A percentile compares a stretch with the other conserved stretches of the same genome.
Conservation (phyloP, 2,329 filamentous ascomycete species). For the Penicillium janthinellum region DNA sequence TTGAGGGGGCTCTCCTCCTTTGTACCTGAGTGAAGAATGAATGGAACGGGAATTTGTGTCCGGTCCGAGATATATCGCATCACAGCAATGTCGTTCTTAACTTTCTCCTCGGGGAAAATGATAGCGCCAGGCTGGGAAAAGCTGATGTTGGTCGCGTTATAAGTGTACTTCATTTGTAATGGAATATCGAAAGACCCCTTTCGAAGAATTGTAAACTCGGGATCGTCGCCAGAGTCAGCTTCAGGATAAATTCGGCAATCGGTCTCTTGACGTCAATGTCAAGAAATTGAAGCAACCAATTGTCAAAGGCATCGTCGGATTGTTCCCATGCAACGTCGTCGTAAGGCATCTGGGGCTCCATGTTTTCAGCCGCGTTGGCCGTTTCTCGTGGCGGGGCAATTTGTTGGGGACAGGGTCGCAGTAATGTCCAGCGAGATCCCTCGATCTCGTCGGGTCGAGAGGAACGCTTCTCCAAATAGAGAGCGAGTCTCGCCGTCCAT, state of each 20-base stretch:
- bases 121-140: background rate
- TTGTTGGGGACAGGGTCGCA: background rate
- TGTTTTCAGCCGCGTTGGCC: background rate
- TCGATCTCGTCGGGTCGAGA: background rate
- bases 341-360: background rate
- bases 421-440: background rate
- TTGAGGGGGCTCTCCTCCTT: background rate
- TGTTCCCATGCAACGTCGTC: background rate
- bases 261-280: background rate
- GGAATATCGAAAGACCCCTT: background rate
- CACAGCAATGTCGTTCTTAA: background rate
- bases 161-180: background rate
- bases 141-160: background rate
- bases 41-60: background rate
- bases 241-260: background rate
- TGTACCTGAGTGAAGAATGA: background rate
- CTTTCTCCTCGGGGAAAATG: background rate
- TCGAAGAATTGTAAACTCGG: background rate
- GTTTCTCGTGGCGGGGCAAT: background rate
- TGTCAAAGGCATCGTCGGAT: background rate
- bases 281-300: background rate
- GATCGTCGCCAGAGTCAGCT: background rate
- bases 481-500: background rate
- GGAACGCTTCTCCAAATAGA: background rate
- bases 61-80: background rate